Evolutionary conservation across 192 early-diverging fungal genomes (phyloP), one percentile per base, ranked within the genome.

Genomic region (Lobosporangium transversale): DNA sequence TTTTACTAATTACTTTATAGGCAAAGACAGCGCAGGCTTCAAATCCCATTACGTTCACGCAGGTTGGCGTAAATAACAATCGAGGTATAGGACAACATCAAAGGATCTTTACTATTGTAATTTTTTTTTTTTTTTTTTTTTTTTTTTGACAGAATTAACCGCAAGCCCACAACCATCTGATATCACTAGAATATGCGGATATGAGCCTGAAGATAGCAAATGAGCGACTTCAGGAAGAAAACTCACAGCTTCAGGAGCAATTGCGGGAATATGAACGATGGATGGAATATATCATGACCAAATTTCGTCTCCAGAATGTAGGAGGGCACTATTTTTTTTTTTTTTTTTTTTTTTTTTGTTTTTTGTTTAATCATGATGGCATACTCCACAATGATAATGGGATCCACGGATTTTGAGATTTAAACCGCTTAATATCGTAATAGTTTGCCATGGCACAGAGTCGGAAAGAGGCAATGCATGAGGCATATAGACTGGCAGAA

Each of bases 361-460:
- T 26, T 49, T 26, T 23, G 5, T 58, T 45, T 59, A 47, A 3
- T 59, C 20, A 43, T 8, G 9, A 42, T 42, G 9, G 40, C 40
- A 42, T 12, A 50, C 29, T 9, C 29, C 48, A 26, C 48, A 17
- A 12, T 50, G 48, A 24, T 50, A 4, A 9, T 50, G n/a, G n/a
- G n/a, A n/a, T n/a, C n/a, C n/a, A n/a, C n/a, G n/a, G n/a, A n/a
- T n/a, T n/a, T n/a, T n/a, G n/a, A n/a, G n/a, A n/a, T n/a, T n/a
- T n/a, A n/a, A n/a, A n/a, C n/a, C n/a, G n/a, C n/a, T n/a, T n/a
- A n/a, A 40, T 45, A 0, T 26, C 23, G 15, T 1, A 7, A 40
- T 61, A 76, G 73, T 76, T 67, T 45, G 73, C 73, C 1, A 67
- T 76, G 73, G 73, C 73, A 0, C 73, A 76, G 47, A 76, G 63